Evolutionary conservation across 2,329 filamentous ascomycete species (phyloP).

Genomic region (Aspergillus tanneri): DNA sequence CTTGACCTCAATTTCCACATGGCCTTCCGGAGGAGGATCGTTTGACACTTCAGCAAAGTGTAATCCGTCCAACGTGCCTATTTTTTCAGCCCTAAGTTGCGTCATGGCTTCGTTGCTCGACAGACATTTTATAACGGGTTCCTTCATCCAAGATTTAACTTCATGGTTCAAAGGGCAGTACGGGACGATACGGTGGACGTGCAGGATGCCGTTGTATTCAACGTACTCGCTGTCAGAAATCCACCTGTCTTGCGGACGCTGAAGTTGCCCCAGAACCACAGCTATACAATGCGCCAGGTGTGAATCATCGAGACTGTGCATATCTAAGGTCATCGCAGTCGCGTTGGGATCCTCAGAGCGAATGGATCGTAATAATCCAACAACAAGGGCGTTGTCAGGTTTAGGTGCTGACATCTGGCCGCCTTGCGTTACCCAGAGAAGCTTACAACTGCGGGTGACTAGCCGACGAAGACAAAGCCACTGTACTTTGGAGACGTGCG

Average conservation of each 20-base stretch:
- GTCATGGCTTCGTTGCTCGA: neutral
- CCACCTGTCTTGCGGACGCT: neutral
- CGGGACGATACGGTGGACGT: conserved; percentile 2
- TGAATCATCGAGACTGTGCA: neutral
- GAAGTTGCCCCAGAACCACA: neutral
- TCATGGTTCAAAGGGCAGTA: neutral
- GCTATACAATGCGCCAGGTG: neutral
- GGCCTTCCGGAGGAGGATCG: neutral
- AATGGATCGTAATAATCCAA: conserved; percentile 6
- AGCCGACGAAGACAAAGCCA: neutral
- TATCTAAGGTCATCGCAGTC: neutral
- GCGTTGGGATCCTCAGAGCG: conserved; percentile 1
- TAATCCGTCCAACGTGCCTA: neutral
- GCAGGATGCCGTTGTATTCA: conserved; percentile 5
- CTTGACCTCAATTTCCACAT: conserved; percentile 23
- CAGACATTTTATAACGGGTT: neutral
- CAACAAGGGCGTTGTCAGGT: neutral
- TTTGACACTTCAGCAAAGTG: neutral
- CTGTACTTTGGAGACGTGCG: neutral
- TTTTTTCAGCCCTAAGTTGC: neutral
- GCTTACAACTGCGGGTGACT: neutral
- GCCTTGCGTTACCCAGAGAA: conserved; percentile 10
- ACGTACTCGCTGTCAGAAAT: neutral
- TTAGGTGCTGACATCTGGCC: neutral
- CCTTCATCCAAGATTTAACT: neutral